Conservation (phyloP, 768 basidiomycete species). For the Xanthoconium stramineum region DNA sequence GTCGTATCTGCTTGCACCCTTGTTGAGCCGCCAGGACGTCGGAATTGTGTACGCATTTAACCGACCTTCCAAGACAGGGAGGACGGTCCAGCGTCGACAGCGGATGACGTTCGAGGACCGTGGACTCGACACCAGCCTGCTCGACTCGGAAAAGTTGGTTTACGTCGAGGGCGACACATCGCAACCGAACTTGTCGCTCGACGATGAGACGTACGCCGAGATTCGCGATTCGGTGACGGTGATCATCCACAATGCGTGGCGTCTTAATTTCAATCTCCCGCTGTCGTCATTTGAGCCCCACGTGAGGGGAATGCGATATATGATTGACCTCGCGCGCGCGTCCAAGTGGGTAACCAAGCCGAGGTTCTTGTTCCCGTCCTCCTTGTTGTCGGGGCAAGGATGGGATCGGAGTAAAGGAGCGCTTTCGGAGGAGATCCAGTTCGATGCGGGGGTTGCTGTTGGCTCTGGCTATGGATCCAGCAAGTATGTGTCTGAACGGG, state of each 20-base stretch:
- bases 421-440: constrained; percentile 31
- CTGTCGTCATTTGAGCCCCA: constrained; percentile 32
- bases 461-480: constrained; percentile 35
- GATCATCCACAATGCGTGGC: not conserved
- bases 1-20: constrained; percentile 36
- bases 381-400: constrained; percentile 13
- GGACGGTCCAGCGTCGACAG: constrained; percentile 19
- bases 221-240: not conserved
- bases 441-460: constrained; percentile 25
- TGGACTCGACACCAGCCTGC: constrained; percentile 23
- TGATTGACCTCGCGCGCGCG: constrained; percentile 33
- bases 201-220: constrained; percentile 13
- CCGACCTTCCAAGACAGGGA: constrained; percentile 15
- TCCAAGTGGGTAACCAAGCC: constrained; percentile 13
- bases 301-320: constrained; percentile 30
- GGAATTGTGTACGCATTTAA: constrained; percentile 28
- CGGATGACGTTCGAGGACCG: constrained; percentile 21
- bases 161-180: constrained; percentile 31
- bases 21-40: constrained; percentile 34
- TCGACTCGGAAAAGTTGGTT: constrained; percentile 25
- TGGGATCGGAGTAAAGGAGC: constrained; percentile 21
- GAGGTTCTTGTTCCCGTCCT: constrained; percentile 28
- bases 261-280: constrained; percentile 21
- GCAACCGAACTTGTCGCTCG: constrained; percentile 24
- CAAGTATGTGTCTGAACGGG: constrained; percentile 32